A percentile compares a stretch with the other conserved stretches of the same genome.
Evolutionary conservation across 2,329 filamentous ascomycete genomes (phyloP).

Genomic region (Fusarium azukiicola): DNA sequence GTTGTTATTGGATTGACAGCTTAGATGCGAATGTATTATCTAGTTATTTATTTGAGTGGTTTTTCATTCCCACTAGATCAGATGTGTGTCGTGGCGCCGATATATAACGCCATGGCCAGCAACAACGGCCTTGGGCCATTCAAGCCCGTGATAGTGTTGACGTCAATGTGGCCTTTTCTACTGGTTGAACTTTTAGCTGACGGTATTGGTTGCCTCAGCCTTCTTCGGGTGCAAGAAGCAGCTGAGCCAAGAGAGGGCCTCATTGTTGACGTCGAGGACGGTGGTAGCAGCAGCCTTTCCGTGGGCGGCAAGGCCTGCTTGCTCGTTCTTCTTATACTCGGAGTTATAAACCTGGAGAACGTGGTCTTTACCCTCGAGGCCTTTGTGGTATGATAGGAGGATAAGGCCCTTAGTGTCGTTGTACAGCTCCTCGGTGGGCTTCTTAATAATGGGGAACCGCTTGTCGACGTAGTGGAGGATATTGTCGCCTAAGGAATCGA

Average conservation of each 20-base stretch:
- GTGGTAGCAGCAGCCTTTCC: constrained; percentile 86
- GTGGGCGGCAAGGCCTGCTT: constrained; percentile 82
- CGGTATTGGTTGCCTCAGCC: constrained; percentile 77
- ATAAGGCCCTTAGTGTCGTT: constrained; percentile 81
- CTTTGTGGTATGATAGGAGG: constrained; percentile 81
- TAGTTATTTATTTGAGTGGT: no score
- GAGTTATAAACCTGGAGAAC: constrained; percentile 76
- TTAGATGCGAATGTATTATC: no score
- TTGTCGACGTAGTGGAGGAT: constrained; percentile 85
- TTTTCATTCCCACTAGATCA: no score
- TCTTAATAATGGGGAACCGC: constrained; percentile 87
- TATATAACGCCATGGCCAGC: no score
- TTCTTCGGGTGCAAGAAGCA: constrained; percentile 81
- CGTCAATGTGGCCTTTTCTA: constrained; percentile 50
- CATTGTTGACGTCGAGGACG: constrained; percentile 82
- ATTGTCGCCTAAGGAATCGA: constrained; percentile 87
- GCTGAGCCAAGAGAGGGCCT: constrained; percentile 81
- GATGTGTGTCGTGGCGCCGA: no score
- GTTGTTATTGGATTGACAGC: no score
- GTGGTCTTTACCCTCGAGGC: constrained; percentile 80
- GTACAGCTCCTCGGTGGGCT: constrained; percentile 86
- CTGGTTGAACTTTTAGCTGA: constrained; percentile 74
- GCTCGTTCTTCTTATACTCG: constrained; percentile 82
- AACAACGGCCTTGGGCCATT: no score
- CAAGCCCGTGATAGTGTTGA: no score